A percentile compares a stretch with the other conserved stretches of the same genome.
These are phyloP conservation scores for Periconia digitata DNA, from an alignment of 2,329 filamentous ascomycete genomes.

Conservation along the genomic window DNA sequence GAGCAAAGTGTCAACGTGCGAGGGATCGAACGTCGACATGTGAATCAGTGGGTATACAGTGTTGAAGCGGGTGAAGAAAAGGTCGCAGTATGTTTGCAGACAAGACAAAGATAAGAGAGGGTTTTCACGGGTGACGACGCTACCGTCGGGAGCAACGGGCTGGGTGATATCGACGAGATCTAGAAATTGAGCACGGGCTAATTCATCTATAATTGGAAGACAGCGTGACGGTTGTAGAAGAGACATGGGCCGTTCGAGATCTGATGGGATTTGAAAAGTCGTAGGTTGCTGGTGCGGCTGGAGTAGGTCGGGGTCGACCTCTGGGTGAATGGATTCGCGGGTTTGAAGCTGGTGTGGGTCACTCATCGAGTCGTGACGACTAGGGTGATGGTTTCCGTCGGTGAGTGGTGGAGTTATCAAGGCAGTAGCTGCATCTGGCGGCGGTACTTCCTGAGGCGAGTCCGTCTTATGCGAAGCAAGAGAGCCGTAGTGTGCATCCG, in stretches of 20 bases:
- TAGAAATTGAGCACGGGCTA: conserved; percentile 48
- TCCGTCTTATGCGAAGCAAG: conserved; percentile 23
- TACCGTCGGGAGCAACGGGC: conserved; percentile 53
- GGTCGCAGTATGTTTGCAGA: conserved; percentile 59
- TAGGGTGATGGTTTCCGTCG: conserved; percentile 10
- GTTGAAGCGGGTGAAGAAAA: conserved; percentile 65
- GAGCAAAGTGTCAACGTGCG: conserved; percentile 53
- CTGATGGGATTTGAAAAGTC: background rate
- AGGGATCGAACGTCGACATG: conserved; percentile 58
- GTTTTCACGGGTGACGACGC: conserved; percentile 51
- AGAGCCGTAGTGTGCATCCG: conserved; percentile 23
- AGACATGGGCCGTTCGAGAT: conserved; percentile 39
- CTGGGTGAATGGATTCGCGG: background rate
- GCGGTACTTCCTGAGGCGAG: conserved; percentile 22
- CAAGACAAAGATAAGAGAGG: conserved; percentile 54
- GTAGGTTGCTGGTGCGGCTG: background rate
- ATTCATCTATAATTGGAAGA: conserved; percentile 45
- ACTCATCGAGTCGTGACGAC: background rate
- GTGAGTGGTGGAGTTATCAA: conserved; percentile 24
- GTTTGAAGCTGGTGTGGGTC: background rate
- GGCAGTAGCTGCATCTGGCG: conserved; percentile 4
- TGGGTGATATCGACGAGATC: conserved; percentile 54
- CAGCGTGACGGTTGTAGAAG: conserved; percentile 35
- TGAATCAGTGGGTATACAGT: conserved; percentile 62
- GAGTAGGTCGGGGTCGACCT: background rate